These are phyloP conservation scores for Colletotrichum sp. DNA, from an alignment of 2,329 filamentous ascomycete genomes.

Conservation along the genomic window DNA sequence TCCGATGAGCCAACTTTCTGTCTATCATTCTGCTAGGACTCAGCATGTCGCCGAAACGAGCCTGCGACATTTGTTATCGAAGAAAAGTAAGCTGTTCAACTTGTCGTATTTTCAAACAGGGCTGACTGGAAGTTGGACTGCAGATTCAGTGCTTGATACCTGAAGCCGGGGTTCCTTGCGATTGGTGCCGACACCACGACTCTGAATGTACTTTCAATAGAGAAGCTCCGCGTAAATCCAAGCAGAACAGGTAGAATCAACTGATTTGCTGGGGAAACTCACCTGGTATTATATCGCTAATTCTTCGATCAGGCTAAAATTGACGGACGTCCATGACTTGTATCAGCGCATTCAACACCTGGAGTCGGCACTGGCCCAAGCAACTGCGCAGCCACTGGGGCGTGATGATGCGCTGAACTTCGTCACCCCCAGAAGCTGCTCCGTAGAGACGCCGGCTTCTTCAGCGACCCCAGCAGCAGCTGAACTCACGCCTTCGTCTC, in stretches of 20 bases:
- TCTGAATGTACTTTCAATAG: background rate
- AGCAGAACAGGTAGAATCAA: background rate
- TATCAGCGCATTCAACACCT: background rate
- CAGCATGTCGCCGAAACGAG: conserved; percentile 3
- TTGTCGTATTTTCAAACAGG: too few relatives aligned
- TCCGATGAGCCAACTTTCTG: background rate
- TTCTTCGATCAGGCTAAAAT: background rate
- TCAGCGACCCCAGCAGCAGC: background rate
- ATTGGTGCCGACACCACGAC: conserved; percentile 10
- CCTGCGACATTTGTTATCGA: conserved; percentile 7
- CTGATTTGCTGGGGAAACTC: accelerated
- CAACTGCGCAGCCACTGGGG: background rate
- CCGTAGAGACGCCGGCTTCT: background rate
- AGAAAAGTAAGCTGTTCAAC: background rate
- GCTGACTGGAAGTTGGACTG: background rate
- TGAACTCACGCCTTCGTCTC: background rate
- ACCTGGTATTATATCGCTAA: accelerated
- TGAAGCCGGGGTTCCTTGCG: background rate
- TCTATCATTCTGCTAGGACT: background rate
- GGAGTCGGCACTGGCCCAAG: background rate
- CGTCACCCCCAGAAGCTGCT: background rate
- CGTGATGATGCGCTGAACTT: background rate
- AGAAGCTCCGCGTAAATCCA: background rate
- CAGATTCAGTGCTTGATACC: conserved; percentile 9
- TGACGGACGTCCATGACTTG: background rate